These are phyloP conservation scores for Inonotus obliquus DNA, from an alignment of 1,284 basidiomycete species.

Conservation along the genomic window DNA sequence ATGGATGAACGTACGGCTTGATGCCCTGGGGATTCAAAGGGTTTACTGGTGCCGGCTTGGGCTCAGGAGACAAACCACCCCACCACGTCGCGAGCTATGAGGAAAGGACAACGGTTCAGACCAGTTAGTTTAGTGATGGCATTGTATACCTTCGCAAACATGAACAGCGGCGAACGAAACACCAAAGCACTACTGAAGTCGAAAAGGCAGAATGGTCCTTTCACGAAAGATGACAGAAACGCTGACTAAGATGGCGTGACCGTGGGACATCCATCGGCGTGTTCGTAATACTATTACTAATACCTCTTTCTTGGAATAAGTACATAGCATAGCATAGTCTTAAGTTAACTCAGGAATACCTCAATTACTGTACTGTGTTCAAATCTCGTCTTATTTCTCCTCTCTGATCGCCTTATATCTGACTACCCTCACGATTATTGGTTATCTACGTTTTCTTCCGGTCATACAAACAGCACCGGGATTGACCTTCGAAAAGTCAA, in stretches of 20 bases:
- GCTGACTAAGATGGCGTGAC: not conserved
- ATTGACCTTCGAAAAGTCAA: too few relatives aligned
- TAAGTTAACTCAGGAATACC: too few relatives aligned
- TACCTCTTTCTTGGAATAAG: too few relatives aligned
- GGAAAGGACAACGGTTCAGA: not conserved
- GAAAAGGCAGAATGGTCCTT: not conserved
- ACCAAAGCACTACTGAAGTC: not conserved
- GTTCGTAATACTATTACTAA: not conserved
- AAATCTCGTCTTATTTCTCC: too few relatives aligned
- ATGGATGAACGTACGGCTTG: conserved; percentile 69
- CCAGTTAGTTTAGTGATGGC: not conserved
- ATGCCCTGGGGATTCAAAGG: conserved; percentile 86
- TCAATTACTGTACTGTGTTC: too few relatives aligned
- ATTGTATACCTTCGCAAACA: not conserved
- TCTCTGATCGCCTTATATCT: too few relatives aligned
- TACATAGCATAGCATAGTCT: too few relatives aligned
- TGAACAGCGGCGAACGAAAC: not conserved
- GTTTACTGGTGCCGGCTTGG: conserved; percentile 37
- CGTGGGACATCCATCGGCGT: too few relatives aligned
- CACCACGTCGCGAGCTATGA: conserved; percentile 2
- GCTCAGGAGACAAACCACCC: not conserved
- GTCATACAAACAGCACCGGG: too few relatives aligned
- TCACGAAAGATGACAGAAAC: too few relatives aligned
- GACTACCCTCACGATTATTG: too few relatives aligned
- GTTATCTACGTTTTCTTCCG: too few relatives aligned